Evolutionary conservation across 2,329 filamentous ascomycete species (phyloP), one percentile per base, ranked within the genome.

Genomic region (Fusarium nurragi): DNA sequence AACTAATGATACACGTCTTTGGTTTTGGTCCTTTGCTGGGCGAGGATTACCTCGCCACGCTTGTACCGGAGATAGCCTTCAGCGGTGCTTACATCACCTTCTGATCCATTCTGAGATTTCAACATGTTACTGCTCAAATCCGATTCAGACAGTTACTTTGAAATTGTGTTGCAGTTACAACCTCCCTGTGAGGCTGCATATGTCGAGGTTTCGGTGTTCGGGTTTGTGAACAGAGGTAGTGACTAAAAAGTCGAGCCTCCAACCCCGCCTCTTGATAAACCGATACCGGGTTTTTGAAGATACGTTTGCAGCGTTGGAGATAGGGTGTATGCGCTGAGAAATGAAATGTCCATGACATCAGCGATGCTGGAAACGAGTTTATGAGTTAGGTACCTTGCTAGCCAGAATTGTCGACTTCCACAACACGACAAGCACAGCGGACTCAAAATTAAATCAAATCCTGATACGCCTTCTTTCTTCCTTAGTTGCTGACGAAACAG

Each of bases 31-130:
- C 26, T 14, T 30, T 30, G 26, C 26, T 30, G 12, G 38, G 38
- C 63, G 37, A 58, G 36, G 41, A 47, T 46, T 39, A 63, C 45
- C 45, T 61, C 37, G 49, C 40, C 46, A 43, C 23, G n/a, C 39
- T 43, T 49, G 41, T 40, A 46, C 47, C 52, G 26, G 58, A 46
- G 52, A 44, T 38, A 58, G 32, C 22, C 25, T 38, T 26, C 4
- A 22, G 34, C 19, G 23, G 23, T 63, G 63, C 63, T 65, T 64
- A 64, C 57, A 63, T 66, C 62, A 64, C 44, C 48, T 66, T 45
- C 37, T 54, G n/a, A 58, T 59, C 40, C 48, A 18, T 63, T 59
- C 34, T 54, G n/a, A 47, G 51, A 22, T 49, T 63, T 13, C 18
- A 34, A 46, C 13, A 23, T 41, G 21, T 28, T 41, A n/a, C 14